phyloP scores from a whole-genome alignment of 1,139 yeast species.

The Hansenula sp. region DNA sequence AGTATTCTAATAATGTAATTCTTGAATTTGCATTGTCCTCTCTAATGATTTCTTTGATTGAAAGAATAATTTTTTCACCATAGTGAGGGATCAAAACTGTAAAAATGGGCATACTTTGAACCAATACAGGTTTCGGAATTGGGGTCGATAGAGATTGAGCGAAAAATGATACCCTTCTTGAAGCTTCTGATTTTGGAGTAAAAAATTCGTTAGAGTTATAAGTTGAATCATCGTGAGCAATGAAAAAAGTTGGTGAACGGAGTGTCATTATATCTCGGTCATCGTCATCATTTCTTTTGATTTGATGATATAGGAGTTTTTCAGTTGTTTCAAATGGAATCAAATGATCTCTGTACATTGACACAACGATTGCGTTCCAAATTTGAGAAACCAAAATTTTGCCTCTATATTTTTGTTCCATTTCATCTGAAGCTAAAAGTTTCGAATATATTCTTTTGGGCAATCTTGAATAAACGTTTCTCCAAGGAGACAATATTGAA shows the following conservation, averaged over 20 bases:
- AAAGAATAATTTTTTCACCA: slow-evolving; percentile 66
- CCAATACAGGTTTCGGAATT: slow-evolving; percentile 67
- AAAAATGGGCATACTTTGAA: slow-evolving; percentile 75
- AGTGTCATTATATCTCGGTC: slow-evolving; percentile 32
- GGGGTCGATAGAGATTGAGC: slow-evolving; percentile 85
- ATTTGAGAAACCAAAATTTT: slow-evolving; percentile 58
- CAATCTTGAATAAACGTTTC: slow-evolving; percentile 67
- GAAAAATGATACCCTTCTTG: slow-evolving; percentile 77
- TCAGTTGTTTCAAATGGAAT: slow-evolving; percentile 70
- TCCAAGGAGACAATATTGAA: slow-evolving; percentile 85
- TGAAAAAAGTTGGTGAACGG: slow-evolving; percentile 64
- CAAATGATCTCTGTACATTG: slow-evolving; percentile 76
- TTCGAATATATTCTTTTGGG: slow-evolving; percentile 74
- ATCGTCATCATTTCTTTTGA: slow-evolving; percentile 27
- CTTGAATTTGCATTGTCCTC: slow-evolving; percentile 57
- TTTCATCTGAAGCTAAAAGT: slow-evolving; percentile 47
- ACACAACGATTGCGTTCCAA: slow-evolving; percentile 76
- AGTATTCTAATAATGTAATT: slow-evolving; percentile 68
- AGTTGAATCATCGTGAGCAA: slow-evolving; percentile 72
- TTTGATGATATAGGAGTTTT: slow-evolving; percentile 52
- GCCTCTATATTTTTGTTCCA: slow-evolving; percentile 46
- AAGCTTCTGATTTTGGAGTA: slow-evolving; percentile 72
- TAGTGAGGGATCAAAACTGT: slow-evolving; percentile 87
- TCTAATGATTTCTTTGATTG: slow-evolving; percentile 63
- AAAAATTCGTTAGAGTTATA: slow-evolving; percentile 60